Conservation (phyloP, 768 basidiomycete species). For the Leucosporidium creatinivorum region DNA sequence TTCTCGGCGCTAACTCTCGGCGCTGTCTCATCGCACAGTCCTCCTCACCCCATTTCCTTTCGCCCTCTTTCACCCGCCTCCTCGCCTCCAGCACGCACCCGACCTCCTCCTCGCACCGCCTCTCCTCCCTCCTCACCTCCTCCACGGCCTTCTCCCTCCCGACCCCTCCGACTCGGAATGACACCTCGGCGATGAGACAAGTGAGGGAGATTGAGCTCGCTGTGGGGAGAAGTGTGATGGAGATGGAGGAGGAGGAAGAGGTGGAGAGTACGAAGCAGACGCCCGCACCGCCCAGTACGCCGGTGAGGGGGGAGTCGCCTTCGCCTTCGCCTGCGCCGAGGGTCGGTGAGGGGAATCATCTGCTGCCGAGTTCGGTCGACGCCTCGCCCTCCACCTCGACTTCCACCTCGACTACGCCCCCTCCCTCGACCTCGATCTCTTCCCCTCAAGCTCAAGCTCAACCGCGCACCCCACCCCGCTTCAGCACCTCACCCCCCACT, state of each 20-base stretch:
- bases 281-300: no score
- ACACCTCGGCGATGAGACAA: not conserved
- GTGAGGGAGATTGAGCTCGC: constrained; percentile 7
- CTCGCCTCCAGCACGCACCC: not conserved
- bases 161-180: not conserved
- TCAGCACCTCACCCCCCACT: no score
- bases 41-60: constrained; percentile 11
- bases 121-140: constrained; percentile 11
- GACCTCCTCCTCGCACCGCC: not conserved
- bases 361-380: no score
- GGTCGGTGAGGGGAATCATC: no score
- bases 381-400: no score
- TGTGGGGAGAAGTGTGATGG: not conserved
- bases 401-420: no score
- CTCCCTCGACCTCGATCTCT: no score
- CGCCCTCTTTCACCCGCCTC: not conserved
- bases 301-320: no score
- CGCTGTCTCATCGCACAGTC: not conserved
- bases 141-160: not conserved
- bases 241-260: not conserved
- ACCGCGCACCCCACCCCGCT: no score
- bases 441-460: no score
- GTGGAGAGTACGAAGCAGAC: constrained; percentile 4
- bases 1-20: not conserved
- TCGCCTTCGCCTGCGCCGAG: no score